Percentiles rank a stretch among this genome's conserved stretches.
Evolutionary conservation across 352 stramenopile species (phyloP).

Genomic region (Globisporangium acanthophoron): DNA sequence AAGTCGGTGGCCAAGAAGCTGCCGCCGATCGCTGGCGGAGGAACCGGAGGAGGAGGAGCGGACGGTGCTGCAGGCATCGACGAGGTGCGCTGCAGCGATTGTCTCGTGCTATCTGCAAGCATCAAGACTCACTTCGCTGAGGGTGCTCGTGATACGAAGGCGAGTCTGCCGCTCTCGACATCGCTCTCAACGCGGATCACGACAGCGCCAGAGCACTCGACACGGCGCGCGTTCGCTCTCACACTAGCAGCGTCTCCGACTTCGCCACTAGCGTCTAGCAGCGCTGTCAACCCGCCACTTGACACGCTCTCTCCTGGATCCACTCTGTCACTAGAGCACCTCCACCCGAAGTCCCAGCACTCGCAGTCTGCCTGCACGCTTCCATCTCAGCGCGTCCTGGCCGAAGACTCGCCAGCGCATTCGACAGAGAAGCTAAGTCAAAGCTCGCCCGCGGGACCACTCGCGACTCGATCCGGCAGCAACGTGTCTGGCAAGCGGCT

Average conservation of each 20-base stretch:
- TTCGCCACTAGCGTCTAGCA: not conserved
- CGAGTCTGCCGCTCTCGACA: not conserved
- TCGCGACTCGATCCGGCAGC: not conserved
- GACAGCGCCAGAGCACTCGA: constrained; percentile 10
- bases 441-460: not conserved
- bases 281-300: not conserved
- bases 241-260: not conserved
- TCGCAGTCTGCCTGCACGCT: constrained; percentile 2
- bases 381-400: not conserved
- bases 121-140: too few relatives aligned
- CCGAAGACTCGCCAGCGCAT: not conserved
- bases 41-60: not conserved
- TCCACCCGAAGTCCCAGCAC: not conserved
- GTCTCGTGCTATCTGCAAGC: too few relatives aligned
- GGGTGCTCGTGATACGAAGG: too few relatives aligned
- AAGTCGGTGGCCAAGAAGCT: constrained; percentile 32
- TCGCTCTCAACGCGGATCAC: constrained; percentile 4
- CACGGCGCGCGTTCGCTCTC: constrained; percentile 8
- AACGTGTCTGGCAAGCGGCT: constrained; percentile 3
- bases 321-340: not conserved
- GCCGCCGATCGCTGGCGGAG: constrained; percentile 25
- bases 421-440: not conserved
- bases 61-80: not conserved
- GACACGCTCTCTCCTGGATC: not conserved
- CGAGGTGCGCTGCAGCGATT: not conserved